Percentiles rank a stretch among this genome's conserved stretches.
phyloP scores from a whole-genome alignment of 2,329 filamentous ascomycete genomes.

The Fusarium setosum region DNA sequence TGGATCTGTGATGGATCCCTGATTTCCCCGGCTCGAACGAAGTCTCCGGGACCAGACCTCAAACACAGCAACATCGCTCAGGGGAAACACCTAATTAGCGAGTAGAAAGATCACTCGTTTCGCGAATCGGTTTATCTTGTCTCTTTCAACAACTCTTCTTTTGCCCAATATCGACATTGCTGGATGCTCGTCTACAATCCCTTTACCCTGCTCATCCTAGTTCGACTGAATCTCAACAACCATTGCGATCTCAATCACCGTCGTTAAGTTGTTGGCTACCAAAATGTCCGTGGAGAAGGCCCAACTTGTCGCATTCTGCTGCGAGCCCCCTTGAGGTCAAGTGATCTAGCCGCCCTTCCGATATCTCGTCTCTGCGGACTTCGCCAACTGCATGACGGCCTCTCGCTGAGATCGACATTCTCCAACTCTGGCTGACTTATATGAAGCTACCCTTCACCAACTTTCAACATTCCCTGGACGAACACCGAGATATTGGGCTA shows the following conservation, averaged over 20 bases:
- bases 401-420: constrained; percentile 11
- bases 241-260: not conserved
- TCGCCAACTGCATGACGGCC: constrained; percentile 11
- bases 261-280: not conserved
- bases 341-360: constrained; percentile 4
- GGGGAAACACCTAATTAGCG: not conserved
- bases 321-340: constrained; percentile 8
- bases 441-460: not conserved
- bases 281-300: not conserved
- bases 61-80: not conserved
- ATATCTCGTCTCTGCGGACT: constrained; percentile 12
- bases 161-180: not conserved
- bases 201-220: not conserved
- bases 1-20: constrained; percentile 34
- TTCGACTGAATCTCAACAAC: not conserved
- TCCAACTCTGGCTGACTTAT: not conserved
- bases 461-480: not conserved
- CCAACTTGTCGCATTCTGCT: not conserved
- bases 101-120: not conserved
- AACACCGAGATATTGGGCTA: not conserved
- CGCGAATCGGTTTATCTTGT: not conserved
- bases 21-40: constrained; percentile 15
- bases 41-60: constrained; percentile 13
- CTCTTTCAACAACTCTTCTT: not conserved
- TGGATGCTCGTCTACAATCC: not conserved